Conservation (phyloP, 1,284 basidiomycete genomes). For the Meira miltonrushii region DNA sequence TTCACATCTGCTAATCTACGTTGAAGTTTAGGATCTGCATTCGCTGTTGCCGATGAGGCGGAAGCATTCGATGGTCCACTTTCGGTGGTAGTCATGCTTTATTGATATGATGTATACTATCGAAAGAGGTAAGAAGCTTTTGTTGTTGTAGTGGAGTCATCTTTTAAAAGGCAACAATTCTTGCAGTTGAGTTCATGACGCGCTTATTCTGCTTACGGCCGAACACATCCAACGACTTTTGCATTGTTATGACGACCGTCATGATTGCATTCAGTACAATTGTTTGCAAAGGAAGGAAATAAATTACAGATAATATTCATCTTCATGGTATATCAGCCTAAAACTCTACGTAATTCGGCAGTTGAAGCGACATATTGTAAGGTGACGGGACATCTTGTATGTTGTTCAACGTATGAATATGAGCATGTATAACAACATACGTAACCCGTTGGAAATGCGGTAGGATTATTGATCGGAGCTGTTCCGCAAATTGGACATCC, state of each 20-base stretch:
- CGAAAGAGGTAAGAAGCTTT: too few relatives aligned
- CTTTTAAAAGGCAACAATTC: too few relatives aligned
- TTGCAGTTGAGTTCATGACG: too few relatives aligned
- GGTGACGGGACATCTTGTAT: constrained; percentile 80
- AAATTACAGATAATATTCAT: too few relatives aligned
- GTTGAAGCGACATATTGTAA: constrained; percentile 67
- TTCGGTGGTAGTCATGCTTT: too few relatives aligned
- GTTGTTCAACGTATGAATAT: constrained; percentile 73
- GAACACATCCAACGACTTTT: too few relatives aligned
- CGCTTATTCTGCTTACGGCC: too few relatives aligned
- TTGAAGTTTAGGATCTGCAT: constrained; percentile 39
- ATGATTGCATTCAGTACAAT: too few relatives aligned
- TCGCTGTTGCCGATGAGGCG: constrained; percentile 28
- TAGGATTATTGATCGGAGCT: constrained; percentile 71
- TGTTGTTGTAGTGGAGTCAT: too few relatives aligned
- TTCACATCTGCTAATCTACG: constrained; percentile 60
- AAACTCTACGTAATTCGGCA: constrained; percentile 67
- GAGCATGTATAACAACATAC: constrained; percentile 94
- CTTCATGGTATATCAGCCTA: constrained; percentile 57
- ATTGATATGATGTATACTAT: too few relatives aligned
- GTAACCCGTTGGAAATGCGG: constrained; percentile 84
- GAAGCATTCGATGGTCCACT: constrained; percentile 13
- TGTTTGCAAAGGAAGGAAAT: too few relatives aligned
- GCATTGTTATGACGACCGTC: too few relatives aligned
- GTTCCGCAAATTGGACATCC: constrained; percentile 81